A percentile compares a stretch with the other conserved stretches of the same genome.
Evolutionary conservation across 2,329 filamentous ascomycete species (phyloP).

Genomic region (Torrubiella hemipterigena): DNA sequence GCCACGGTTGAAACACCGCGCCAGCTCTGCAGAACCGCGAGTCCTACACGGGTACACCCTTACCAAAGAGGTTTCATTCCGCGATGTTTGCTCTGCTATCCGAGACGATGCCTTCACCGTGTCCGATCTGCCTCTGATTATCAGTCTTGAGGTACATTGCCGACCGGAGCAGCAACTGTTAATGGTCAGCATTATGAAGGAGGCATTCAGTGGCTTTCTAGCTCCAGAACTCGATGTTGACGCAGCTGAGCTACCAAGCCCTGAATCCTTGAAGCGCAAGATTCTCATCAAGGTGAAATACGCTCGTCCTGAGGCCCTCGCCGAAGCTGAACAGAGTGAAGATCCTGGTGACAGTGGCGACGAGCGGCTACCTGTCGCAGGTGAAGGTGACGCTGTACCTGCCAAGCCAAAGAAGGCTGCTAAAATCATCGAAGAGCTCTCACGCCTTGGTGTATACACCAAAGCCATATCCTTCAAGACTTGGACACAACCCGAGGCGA

Average conservation of each 20-base stretch:
- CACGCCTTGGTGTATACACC: constrained; percentile 70
- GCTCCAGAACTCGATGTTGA: constrained; percentile 42
- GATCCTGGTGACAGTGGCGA: constrained; percentile 16
- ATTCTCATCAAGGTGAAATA: constrained; percentile 81
- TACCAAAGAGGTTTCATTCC: constrained; percentile 78
- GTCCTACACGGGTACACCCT: constrained; percentile 85
- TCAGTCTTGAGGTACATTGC: constrained; percentile 89
- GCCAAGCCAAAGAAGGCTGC: constrained; percentile 29
- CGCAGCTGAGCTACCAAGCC: constrained; percentile 47
- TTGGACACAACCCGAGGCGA: constrained; percentile 58
- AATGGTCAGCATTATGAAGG: constrained; percentile 87
- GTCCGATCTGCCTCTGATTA: constrained; percentile 74
- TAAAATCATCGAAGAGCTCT: constrained; percentile 62
- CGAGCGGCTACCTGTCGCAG: constrained; percentile 27
- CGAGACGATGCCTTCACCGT: constrained; percentile 64
- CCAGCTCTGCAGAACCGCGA: constrained; percentile 49
- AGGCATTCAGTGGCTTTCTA: constrained; percentile 66
- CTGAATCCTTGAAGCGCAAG: constrained; percentile 58
- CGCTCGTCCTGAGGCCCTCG: constrained; percentile 28
- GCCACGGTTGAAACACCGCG: constrained; percentile 11
- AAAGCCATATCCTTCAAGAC: constrained; percentile 72
- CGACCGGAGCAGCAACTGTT: constrained; percentile 66
- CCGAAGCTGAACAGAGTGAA: constrained; percentile 7
- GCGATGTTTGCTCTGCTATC: constrained; percentile 73
- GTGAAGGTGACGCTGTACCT: constrained; percentile 21